Evolutionary conservation across 495 filamentous ascomycete genomes (phyloP).

Genomic region (Penicillium canariense): DNA sequence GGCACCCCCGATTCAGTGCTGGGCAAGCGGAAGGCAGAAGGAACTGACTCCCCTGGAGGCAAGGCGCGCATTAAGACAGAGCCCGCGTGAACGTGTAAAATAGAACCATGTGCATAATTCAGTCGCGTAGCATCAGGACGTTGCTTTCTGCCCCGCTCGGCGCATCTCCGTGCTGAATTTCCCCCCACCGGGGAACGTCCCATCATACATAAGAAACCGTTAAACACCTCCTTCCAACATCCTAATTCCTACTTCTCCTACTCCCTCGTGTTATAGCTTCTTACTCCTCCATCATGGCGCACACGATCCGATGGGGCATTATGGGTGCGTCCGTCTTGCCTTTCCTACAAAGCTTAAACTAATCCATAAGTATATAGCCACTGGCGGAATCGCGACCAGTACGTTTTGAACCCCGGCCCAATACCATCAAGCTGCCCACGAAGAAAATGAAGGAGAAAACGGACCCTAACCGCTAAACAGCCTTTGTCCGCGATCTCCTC

Average conservation of each 20-base stretch:
- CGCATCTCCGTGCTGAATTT: conserved; percentile 21
- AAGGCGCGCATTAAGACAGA: conserved; percentile 46
- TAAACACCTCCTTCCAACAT: no score
- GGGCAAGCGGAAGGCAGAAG: conserved; percentile 74
- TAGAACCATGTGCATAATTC: conserved; percentile 1
- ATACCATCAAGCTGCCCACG: neutral
- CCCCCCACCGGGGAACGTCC: conserved; percentile 1
- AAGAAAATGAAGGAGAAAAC: neutral
- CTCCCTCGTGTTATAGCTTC: no score
- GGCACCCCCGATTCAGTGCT: conserved; percentile 65
- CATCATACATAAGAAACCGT: neutral
- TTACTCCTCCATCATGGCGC: conserved; percentile 46
- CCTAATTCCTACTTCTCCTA: no score
- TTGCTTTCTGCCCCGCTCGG: conserved; percentile 33
- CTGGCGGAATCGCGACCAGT: conserved; percentile 76
- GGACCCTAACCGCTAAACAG: conserved; percentile 34
- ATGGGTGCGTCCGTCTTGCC: conserved; percentile 46
- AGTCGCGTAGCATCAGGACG: conserved; percentile 14
- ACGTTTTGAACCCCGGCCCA: conserved; percentile 20
- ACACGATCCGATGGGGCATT: conserved; percentile 75
- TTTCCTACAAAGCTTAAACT: conserved; percentile 10
- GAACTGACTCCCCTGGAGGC: conserved; percentile 37
- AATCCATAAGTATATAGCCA: conserved; percentile 47
- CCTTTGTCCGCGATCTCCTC: conserved; percentile 81
- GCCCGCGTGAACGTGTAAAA: conserved; percentile 22